phyloP scores from a whole-genome alignment of 2,329 filamentous ascomycete genomes.

The Aspergillus persii region DNA sequence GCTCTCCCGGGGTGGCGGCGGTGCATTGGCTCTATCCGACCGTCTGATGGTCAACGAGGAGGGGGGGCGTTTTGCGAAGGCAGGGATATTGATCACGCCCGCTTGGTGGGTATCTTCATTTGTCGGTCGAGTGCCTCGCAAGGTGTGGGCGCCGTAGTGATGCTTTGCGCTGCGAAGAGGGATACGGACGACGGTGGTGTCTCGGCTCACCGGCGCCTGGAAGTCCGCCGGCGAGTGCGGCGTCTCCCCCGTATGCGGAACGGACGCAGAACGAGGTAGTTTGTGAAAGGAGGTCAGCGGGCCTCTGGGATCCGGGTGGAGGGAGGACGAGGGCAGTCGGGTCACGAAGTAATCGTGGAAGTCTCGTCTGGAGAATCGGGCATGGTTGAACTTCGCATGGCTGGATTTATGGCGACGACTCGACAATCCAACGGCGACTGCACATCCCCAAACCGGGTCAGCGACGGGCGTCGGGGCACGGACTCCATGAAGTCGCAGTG shows the following conservation, averaged over 20 bases:
- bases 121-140: constrained; percentile 77
- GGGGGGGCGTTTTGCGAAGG: constrained; percentile 82
- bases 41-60: constrained; percentile 54
- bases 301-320: constrained; percentile 78
- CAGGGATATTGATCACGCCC: constrained; percentile 86
- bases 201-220: constrained; percentile 64
- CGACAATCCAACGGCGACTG: constrained; percentile 34
- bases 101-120: constrained; percentile 96
- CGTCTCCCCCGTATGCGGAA: constrained; percentile 63
- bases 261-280: constrained; percentile 79
- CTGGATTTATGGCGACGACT: constrained; percentile 27
- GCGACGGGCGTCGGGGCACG: background rate
- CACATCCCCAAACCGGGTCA: background rate
- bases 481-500: constrained; percentile 4
- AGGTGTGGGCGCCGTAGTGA: constrained; percentile 80
- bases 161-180: constrained; percentile 91
- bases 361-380: constrained; percentile 34
- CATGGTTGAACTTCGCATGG: constrained; percentile 12
- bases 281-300: constrained; percentile 71
- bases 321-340: constrained; percentile 86
- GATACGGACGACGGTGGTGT: constrained; percentile 92
- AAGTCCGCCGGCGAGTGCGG: constrained; percentile 55
- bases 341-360: constrained; percentile 99
- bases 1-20: constrained; percentile 48
- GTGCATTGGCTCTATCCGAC: constrained; percentile 27